Conservation (phyloP, 495 filamentous ascomycete genomes). For the Lasiosphaeria ovina region DNA sequence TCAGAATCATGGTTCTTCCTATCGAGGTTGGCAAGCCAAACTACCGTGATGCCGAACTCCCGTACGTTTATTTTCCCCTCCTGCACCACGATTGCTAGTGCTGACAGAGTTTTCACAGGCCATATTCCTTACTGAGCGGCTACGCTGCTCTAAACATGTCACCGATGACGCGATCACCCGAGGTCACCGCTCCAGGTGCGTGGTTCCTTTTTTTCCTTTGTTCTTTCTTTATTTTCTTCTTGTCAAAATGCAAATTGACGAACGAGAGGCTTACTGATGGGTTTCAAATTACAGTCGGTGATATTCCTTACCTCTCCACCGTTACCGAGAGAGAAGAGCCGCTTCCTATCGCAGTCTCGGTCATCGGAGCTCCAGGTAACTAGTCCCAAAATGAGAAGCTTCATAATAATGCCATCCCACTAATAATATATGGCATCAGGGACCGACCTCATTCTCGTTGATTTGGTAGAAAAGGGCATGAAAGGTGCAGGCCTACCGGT, state of each 20-base stretch:
- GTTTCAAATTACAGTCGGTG: conserved; percentile 2
- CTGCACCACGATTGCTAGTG: background rate
- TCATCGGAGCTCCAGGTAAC: conserved; percentile 10
- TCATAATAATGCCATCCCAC: background rate
- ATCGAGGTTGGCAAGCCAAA: conserved; percentile 4
- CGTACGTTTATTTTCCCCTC: background rate
- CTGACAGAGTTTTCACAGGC: conserved; percentile 1
- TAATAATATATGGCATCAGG: background rate
- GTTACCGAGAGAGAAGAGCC: conserved; percentile 2
- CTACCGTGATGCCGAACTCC: conserved; percentile 6
- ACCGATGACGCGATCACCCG: conserved; percentile 7
- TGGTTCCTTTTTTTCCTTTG: background rate
- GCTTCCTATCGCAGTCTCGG: conserved; percentile 9
- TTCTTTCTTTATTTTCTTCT: background rate
- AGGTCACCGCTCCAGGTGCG: conserved; percentile 11
- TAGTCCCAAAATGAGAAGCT: background rate
- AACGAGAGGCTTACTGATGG: too few species aligned
- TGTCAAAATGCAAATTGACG: too few species aligned
- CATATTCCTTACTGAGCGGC: conserved; percentile 9
- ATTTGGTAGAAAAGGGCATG: conserved; percentile 7
- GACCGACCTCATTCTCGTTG: conserved; percentile 8
- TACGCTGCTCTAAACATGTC: conserved; percentile 10
- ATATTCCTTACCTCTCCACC: conserved; percentile 1
- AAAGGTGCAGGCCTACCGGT: conserved; percentile 1
- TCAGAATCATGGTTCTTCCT: conserved; percentile 9